Base-by-base conservation (phyloP, 2,329 filamentous ascomycete genomes). In the Fusarium sterilihyphosum region DNA sequence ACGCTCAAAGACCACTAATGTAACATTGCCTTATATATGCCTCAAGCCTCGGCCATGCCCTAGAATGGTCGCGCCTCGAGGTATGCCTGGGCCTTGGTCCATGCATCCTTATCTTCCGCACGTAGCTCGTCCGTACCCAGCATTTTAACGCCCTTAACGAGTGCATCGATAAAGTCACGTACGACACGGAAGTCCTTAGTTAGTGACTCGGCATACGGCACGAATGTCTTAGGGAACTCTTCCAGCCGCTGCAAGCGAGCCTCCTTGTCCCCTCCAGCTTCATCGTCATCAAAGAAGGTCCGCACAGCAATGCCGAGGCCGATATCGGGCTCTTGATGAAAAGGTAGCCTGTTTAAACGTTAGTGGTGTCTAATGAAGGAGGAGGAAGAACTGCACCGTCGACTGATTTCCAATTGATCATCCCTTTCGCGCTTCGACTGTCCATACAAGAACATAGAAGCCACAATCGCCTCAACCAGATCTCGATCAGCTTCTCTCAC, bases 401-500 rank as follows among this genome's bases (percentile, higher is more conserved):
- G 89, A 74, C 92, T 92, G 67, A 98, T 87, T 53, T 92, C 88
- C 62, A 91, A 83, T 69, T 90, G 89, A 79, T 94, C 92, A 18
- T 89, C 86, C 63, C 91, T 87, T 66, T 92, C 89, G 44, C 95
- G 90, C 66, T 93, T 88, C 26, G 92, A 93, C 78, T 97, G 94
- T 12, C 92, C 94, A 77, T 92, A 92, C 78, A 98, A 87, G 76
- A 98, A 92, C 85, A 98, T 90, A 37, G 93, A 92, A 11, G 92
- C 92, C 26, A 95, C 87, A 72, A 96, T 90, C 47, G 94, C 93
- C 83, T 99, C 96, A 20, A 96, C 85, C 41, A 98, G 84, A 81
- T 97, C 95, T 54, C 96, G 91, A 73, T 97, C 88, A 40, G 92
- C 91, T 73, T 92, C 90, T 44, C 95, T 92, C 31, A 98, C 92